These are phyloP conservation scores for Apiospora aurea DNA, from an alignment of 2,329 filamentous ascomycete genomes.

Conservation along the genomic window DNA sequence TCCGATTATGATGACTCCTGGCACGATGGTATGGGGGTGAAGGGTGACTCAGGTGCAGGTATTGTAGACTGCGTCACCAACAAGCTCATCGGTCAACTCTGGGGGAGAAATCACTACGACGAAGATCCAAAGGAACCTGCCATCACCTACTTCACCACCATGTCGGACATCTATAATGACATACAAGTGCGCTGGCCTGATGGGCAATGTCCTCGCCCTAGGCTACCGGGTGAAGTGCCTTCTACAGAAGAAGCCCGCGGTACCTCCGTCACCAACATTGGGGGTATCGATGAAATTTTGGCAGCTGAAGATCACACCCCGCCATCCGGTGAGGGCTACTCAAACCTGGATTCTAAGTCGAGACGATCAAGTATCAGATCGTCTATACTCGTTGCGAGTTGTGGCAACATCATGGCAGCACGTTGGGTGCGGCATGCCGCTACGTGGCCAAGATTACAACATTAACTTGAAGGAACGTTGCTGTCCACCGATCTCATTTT, in stretches of 20 bases:
- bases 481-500: neutral
- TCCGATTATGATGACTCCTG: neutral
- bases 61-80: neutral
- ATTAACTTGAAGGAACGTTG: neutral
- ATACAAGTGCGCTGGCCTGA: conserved; percentile 9
- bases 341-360: neutral
- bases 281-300: neutral
- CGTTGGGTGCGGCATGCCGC: neutral
- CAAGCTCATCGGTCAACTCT: neutral
- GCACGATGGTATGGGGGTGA: neutral
- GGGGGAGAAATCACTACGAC: neutral
- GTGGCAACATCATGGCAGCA: neutral
- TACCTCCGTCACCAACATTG: neutral
- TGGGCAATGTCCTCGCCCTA: neutral
- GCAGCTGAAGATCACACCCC: neutral
- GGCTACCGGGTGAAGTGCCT: neutral
- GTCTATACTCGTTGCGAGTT: neutral
- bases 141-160: neutral
- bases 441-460: neutral
- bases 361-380: neutral
- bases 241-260: neutral
- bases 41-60: neutral
- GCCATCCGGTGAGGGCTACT: neutral
- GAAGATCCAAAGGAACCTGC: neutral
- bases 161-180: neutral